Percentiles rank a stretch among this genome's conserved stretches.
Conservation (phyloP, 148 eudicot genomes). For the Euryodendron excelsum region DNA sequence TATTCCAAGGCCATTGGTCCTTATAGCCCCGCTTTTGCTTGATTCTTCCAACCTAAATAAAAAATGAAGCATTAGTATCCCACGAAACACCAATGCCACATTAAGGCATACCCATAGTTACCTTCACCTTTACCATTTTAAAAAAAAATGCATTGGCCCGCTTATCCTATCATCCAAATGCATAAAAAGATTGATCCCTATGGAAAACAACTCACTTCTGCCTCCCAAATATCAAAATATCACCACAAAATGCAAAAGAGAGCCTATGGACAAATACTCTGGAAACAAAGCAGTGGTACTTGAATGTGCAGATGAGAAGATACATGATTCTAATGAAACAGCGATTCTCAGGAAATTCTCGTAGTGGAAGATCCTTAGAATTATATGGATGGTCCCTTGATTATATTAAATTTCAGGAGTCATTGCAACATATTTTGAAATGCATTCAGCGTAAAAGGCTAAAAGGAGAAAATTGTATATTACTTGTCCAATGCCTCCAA, state of each 20-base stretch:
- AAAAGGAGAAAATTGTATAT: constrained; percentile 20
- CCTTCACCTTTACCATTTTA: neutral
- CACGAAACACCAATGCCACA: neutral
- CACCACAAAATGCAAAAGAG: neutral
- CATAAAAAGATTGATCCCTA: neutral
- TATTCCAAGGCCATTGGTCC: constrained; percentile 98
- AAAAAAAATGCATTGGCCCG: neutral
- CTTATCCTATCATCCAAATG: neutral
- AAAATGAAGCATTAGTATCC: neutral
- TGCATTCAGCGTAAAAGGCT: neutral
- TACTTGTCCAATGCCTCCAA: constrained; percentile 97
- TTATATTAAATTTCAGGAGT: neutral
- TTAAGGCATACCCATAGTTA: neutral
- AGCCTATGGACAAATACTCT: too few species aligned
- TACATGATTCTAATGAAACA: neutral
- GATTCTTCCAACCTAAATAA: constrained; percentile 73
- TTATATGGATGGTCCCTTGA: neutral
- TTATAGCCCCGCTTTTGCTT: constrained; percentile 94
- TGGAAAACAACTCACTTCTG: neutral
- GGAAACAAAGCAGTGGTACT: too few species aligned
- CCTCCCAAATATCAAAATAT: neutral
- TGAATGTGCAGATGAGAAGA: neutral
- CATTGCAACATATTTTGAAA: neutral
- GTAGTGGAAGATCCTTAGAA: neutral
- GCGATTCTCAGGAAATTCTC: neutral